These are phyloP conservation scores for Cubamyces lactineus DNA, from an alignment of 768 basidiomycete species.

Conservation along the genomic window DNA sequence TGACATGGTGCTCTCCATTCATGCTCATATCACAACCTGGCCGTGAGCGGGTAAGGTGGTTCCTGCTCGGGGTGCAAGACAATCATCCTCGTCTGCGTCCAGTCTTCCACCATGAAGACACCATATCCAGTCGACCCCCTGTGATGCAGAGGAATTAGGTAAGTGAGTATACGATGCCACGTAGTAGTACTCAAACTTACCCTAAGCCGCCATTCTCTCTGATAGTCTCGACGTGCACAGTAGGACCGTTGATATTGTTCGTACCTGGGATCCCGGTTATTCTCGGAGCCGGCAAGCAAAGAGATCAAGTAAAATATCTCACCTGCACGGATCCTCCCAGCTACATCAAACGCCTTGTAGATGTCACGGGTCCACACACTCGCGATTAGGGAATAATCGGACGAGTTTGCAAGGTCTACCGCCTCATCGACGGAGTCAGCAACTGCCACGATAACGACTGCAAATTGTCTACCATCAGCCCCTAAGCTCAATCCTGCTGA, in stretches of 20 bases:
- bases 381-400: constrained; percentile 54
- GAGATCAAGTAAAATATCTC: constrained; percentile 1
- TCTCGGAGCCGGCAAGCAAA: background rate
- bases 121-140: constrained; percentile 50
- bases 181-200: constrained; percentile 38
- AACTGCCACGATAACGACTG: constrained; percentile 48
- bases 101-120: constrained; percentile 53
- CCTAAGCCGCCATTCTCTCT: constrained; percentile 48
- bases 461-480: background rate
- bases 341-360: constrained; percentile 47
- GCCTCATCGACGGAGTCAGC: constrained; percentile 58
- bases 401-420: constrained; percentile 56
- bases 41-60: constrained; percentile 9
- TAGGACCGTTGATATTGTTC: constrained; percentile 58
- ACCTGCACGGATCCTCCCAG: constrained; percentile 54
- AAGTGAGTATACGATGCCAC: background rate
- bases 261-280: constrained; percentile 41
- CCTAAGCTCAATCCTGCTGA: background rate
- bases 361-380: constrained; percentile 56
- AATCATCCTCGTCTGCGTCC: constrained; percentile 49
- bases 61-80: constrained; percentile 42
- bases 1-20: background rate
- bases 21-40: background rate
- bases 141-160: background rate
- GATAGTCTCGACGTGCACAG: constrained; percentile 47